Conservation (phyloP, 208 protist genomes). For the Vickermania spadyakhi region DNA sequence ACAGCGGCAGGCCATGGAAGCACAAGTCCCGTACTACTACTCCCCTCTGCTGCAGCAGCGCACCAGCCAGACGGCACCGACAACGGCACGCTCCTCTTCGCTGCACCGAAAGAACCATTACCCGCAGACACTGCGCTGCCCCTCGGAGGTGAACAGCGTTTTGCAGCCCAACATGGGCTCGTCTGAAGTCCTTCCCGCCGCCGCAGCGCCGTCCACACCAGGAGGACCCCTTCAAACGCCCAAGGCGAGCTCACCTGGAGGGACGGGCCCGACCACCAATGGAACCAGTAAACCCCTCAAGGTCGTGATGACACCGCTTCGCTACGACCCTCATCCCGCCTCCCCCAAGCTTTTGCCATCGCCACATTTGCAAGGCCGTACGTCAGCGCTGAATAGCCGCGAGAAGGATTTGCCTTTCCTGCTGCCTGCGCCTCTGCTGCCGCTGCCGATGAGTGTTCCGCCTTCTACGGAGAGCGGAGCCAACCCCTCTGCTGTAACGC, state of each 20-base stretch:
- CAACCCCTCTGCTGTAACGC: not conserved
- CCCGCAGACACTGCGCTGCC: not conserved
- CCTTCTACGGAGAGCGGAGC: too few species aligned
- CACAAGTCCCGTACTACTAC: conserved; percentile 13
- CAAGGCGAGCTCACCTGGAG: not conserved
- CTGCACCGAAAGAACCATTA: not conserved
- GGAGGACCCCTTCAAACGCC: not conserved
- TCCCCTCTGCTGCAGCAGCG: conserved; percentile 6
- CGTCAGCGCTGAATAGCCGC: not conserved
- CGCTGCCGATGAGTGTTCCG: not conserved
- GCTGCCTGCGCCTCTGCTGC: not conserved
- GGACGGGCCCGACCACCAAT: not conserved
- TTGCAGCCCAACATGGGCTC: too few species aligned
- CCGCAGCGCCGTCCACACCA: not conserved
- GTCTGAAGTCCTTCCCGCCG: not conserved
- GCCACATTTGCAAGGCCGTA: not conserved
- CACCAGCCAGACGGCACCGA: conserved; percentile 1
- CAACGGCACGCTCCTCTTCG: not conserved
- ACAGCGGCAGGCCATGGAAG: conserved; percentile 15
- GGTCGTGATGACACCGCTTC: not conserved
- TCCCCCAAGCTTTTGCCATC: not conserved
- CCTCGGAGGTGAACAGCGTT: not conserved
- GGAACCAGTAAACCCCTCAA: not conserved
- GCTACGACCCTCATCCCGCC: not conserved
- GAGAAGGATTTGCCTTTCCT: not conserved